Percentiles rank a stretch among this genome's conserved stretches.
Evolutionary conservation across 2,329 filamentous ascomycete species (phyloP).

Genomic region (Emydomyces testavorans): DNA sequence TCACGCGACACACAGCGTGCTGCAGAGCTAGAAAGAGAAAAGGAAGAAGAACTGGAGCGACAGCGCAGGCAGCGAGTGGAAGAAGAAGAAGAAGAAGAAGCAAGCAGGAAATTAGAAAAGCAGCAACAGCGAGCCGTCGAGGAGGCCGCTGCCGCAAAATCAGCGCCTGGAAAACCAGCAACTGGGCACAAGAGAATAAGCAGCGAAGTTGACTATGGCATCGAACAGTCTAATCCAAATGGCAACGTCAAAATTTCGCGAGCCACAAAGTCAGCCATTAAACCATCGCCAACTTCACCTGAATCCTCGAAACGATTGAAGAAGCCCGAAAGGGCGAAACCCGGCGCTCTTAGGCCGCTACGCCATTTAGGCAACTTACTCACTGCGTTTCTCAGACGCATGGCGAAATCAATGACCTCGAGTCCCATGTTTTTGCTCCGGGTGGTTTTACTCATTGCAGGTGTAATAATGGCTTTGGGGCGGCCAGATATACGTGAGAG

Average conservation of each 20-base stretch:
- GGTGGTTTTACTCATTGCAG: slow-evolving; percentile 66
- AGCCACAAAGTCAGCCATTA: slow-evolving; percentile 24
- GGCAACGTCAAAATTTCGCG: slow-evolving; percentile 22
- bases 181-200: slow-evolving; percentile 43
- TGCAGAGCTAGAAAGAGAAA: slow-evolving; percentile 51
- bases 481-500: slow-evolving; percentile 63
- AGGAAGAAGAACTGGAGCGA: slow-evolving; percentile 44
- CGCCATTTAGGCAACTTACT: slow-evolving; percentile 37
- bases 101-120: slow-evolving; percentile 29
- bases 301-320: slow-evolving; percentile 28
- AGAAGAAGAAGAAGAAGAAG: slow-evolving; percentile 33
- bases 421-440: slow-evolving; percentile 47
- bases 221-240: slow-evolving; percentile 45
- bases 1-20: slow-evolving; percentile 56
- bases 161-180: slow-evolving; percentile 27
- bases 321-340: slow-evolving; percentile 29
- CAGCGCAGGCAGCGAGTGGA: slow-evolving; percentile 39
- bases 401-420: slow-evolving; percentile 41
- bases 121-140: slow-evolving; percentile 20
- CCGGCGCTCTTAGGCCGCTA: slow-evolving; percentile 29
- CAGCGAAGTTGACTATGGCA: slow-evolving; percentile 58
- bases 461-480: slow-evolving; percentile 64
- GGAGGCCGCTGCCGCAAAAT: slow-evolving; percentile 16
- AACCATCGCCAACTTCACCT: slow-evolving; percentile 21
- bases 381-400: slow-evolving; percentile 41